A percentile compares a stretch with the other conserved stretches of the same genome.
phyloP scores from a whole-genome alignment of 2,329 filamentous ascomycete species.

The Diaporthe capsici region DNA sequence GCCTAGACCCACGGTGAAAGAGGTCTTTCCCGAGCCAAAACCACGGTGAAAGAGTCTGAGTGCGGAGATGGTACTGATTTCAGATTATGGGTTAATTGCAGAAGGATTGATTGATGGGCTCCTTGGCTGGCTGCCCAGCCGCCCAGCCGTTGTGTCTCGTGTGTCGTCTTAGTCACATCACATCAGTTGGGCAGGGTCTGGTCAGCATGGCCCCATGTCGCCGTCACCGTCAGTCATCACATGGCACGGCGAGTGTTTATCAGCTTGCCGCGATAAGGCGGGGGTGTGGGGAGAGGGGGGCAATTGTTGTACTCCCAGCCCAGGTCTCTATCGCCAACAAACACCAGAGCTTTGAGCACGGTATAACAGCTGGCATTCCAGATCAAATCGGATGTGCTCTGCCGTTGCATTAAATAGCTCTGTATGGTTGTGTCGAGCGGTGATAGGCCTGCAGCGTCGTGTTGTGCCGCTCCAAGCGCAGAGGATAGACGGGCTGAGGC shows the following conservation, averaged over 20 bases:
- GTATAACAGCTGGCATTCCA: neutral
- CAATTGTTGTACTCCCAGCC: neutral
- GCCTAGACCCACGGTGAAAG: no score
- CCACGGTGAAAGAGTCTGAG: no score
- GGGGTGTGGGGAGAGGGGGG: neutral
- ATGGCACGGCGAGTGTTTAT: constrained; percentile 17
- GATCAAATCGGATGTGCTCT: neutral
- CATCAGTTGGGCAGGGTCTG: neutral
- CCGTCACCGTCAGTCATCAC: constrained; percentile 16
- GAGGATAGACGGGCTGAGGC: neutral
- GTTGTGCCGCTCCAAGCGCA: neutral
- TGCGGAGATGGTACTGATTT: no score
- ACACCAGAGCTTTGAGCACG: no score
- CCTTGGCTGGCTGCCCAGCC: constrained; percentile 12
- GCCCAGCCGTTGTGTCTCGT: constrained; percentile 1
- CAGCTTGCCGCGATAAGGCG: constrained; percentile 25
- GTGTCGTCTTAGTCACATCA: neutral
- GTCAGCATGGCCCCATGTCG: constrained; percentile 20
- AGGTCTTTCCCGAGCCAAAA: no score
- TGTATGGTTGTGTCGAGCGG: neutral
- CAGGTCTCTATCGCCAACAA: neutral
- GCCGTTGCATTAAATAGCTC: neutral
- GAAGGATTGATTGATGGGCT: no score
- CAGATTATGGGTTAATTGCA: no score
- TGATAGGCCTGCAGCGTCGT: neutral